Base-by-base conservation (phyloP, 305 asterid species). In the Solanum hybrid region DNA sequence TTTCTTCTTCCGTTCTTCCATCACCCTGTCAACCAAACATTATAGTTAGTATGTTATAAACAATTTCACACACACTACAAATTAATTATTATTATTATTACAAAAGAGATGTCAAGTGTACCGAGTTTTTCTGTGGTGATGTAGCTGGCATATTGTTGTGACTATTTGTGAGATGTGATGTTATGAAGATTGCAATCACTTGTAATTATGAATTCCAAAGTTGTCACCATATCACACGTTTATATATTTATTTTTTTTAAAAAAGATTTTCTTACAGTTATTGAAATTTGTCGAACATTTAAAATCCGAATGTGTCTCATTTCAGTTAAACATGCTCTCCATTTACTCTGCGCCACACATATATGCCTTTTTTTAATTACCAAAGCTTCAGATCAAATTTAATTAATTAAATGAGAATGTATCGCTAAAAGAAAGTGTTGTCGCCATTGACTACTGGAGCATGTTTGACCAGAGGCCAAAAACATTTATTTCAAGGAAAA, bases 11-110 rank as follows among this genome's bases (percentile, higher is more conserved):
- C 3, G 91, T 22, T 75, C 92, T 26, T 26, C 22, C 80, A 38
- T 92, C 93, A 13, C 27, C 87, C 93, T 92, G 85, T 27, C 87
- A 41, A 37, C 27, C 3, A 79, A 75, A 29, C 79, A 75, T 61
- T 15, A 57, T 51, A 15, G 17, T 45, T 3, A 3, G 1, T 41
- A 41, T 41, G 61, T 51, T 51, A 61, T 20, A 65, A 22, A 22
- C 72, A 7, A 61, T 57, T 7, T 61, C 72, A 20, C 72, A 20
- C n/a, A 36, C 51, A 14, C 20, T 45, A 51, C 68, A 51, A 45
- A 41, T 4, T 41, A 13, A 41, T 11, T 0, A 39, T 57, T 6
- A 15, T 7, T 0, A 20, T 61, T 8, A n/a, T n/a, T 12, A 61
- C 73, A 65, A 1, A 65, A 68, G 15, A n/a, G 29, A 68, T n/a